These are phyloP conservation scores for Umbelopsis sp. DNA, from an alignment of 371 early-diverging fungal genomes.

Conservation along the genomic window DNA sequence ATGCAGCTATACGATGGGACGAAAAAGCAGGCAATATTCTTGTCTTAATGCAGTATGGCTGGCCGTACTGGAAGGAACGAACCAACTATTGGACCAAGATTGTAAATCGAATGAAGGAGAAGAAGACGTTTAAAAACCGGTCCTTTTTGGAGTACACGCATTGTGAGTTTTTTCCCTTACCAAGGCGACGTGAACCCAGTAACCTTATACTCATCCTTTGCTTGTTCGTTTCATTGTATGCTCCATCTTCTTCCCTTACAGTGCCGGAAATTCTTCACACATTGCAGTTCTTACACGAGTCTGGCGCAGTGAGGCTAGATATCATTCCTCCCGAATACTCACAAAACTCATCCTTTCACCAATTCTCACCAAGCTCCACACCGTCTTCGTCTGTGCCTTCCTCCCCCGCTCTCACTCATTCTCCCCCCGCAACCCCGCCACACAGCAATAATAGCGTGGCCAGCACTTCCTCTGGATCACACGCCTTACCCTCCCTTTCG, in stretches of 20 bases:
- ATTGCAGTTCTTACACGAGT: conserved; percentile 42
- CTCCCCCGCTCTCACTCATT: conserved; percentile 20
- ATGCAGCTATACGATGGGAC: conserved; percentile 53
- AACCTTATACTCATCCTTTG: neutral
- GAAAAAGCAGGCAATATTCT: conserved; percentile 54
- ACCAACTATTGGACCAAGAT: conserved; percentile 49
- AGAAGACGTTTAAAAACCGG: conserved; percentile 44
- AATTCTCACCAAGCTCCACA: neutral
- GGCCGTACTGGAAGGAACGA: conserved; percentile 53
- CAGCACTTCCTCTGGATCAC: neutral
- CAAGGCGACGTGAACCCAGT: too few relatives aligned
- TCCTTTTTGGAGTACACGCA: conserved; percentile 51
- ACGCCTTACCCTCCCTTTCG: neutral
- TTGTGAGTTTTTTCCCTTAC: conserved; percentile 27
- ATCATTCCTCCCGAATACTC: conserved; percentile 58
- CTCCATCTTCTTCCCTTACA: neutral
- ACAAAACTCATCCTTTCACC: conserved; percentile 12
- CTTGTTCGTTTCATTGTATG: neutral
- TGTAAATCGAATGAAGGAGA: conserved; percentile 43
- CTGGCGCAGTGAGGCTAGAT: conserved; percentile 42
- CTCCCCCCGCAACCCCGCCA: conserved; percentile 17
- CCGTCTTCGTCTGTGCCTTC: conserved; percentile 21
- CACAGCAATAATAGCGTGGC: neutral
- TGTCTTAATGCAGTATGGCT: conserved; percentile 55
- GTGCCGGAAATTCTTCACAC: conserved; percentile 46